Conservation (phyloP, 257 asterid species). For the Coffea eugenioides region DNA sequence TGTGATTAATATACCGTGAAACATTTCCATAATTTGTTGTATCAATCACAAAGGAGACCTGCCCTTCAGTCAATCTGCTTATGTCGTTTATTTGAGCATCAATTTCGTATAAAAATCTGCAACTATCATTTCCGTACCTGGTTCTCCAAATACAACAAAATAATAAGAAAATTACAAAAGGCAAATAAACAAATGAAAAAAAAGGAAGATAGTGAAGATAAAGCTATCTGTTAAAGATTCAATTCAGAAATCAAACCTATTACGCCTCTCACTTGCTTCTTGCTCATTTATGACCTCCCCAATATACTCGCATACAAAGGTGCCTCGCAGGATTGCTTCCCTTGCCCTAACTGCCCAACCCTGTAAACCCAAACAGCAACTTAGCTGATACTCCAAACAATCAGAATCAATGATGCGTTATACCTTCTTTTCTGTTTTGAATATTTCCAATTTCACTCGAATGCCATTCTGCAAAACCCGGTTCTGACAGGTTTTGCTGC, state of each 20-base stretch:
- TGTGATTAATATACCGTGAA: constrained; percentile 96
- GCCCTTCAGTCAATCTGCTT: constrained; percentile 84
- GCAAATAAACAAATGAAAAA: background rate
- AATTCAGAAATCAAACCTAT: constrained; percentile 45
- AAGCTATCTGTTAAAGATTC: background rate
- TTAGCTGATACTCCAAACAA: constrained; percentile 13
- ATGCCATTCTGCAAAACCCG: constrained; percentile 96
- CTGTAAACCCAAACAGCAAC: constrained; percentile 43
- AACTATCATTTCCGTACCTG: constrained; percentile 67
- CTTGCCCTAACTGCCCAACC: constrained; percentile 99
- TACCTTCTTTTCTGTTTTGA: constrained; percentile 90
- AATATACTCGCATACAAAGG: constrained; percentile 88
- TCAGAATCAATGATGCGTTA: constrained; percentile 4
- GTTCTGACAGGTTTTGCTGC: constrained; percentile 77
- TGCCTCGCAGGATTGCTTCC: constrained; percentile 79
- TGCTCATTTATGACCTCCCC: constrained; percentile 88
- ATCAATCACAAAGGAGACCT: constrained; percentile 70
- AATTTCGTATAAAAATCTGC: constrained; percentile 66
- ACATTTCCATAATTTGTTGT: constrained; percentile 84
- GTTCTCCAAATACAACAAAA: constrained; percentile 19
- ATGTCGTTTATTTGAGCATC: constrained; percentile 71
- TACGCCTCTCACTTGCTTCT: constrained; percentile 81
- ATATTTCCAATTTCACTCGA: constrained; percentile 79
- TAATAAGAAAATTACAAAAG: background rate
- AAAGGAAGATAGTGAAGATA: background rate